Conservation (phyloP, 2,329 filamentous ascomycete species). For the Alternaria gaisen region DNA sequence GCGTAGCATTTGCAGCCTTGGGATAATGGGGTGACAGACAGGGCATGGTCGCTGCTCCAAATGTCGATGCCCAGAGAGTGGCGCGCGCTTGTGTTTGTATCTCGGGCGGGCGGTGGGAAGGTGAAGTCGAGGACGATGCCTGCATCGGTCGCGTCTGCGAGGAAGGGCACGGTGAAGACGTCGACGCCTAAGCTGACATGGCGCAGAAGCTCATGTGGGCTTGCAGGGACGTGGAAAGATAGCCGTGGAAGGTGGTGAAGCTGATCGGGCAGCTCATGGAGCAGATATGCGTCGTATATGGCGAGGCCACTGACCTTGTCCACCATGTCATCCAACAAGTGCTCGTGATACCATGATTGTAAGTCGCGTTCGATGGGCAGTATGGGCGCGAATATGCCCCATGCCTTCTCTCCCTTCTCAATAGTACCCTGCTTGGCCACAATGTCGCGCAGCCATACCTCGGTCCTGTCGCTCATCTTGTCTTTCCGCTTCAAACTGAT, state of each 20-base stretch:
- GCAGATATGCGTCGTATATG: constrained; percentile 76
- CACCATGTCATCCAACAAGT: constrained; percentile 71
- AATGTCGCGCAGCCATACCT: constrained; percentile 79
- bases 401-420: constrained; percentile 39
- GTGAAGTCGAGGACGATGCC: constrained; percentile 84
- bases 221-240: constrained; percentile 73
- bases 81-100: constrained; percentile 20
- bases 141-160: constrained; percentile 77
- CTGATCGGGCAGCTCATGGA: constrained; percentile 70
- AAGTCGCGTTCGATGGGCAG: constrained; percentile 77
- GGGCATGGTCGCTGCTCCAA: constrained; percentile 70
- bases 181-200: constrained; percentile 82
- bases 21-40: constrained; percentile 69
- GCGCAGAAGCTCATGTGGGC: constrained; percentile 79
- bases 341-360: constrained; percentile 82
- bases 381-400: constrained; percentile 67
- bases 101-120: constrained; percentile 65
- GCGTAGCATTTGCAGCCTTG: constrained; percentile 79
- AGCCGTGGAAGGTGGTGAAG: constrained; percentile 75
- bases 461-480: constrained; percentile 87
- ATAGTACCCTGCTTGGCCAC: constrained; percentile 56
- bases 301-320: constrained; percentile 70
- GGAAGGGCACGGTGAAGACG: constrained; percentile 78
- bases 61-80: constrained; percentile 75
- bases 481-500: constrained; percentile 76